Evolutionary conservation across 495 filamentous ascomycete species (phyloP).

Genomic region (Pseudoneurospora amorphoporcata): DNA sequence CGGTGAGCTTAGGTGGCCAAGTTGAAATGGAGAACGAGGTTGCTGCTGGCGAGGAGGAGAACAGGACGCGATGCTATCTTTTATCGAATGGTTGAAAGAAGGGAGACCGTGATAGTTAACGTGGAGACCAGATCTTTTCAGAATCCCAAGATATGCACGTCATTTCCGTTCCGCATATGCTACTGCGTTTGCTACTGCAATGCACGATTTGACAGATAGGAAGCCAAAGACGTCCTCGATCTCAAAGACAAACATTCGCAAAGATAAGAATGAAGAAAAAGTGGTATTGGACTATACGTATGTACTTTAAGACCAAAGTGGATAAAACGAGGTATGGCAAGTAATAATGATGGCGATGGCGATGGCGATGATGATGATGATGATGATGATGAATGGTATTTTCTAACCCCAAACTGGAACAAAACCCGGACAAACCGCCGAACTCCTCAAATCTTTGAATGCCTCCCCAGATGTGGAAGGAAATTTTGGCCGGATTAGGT

Average conservation of each 20-base stretch:
- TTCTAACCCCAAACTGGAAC: background rate
- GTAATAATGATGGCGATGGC: background rate
- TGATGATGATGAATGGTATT: background rate
- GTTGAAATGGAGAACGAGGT: background rate
- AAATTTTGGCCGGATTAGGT: background rate
- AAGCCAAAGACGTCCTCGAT: background rate
- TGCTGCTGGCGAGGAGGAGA: background rate
- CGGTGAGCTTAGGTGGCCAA: too few species aligned
- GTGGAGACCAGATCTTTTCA: background rate
- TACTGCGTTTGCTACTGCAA: background rate
- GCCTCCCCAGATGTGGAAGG: background rate
- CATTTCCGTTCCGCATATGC: background rate
- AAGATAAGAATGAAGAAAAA: background rate
- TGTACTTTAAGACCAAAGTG: background rate
- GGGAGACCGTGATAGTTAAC: background rate
- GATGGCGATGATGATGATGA: background rate
- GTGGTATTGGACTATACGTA: background rate
- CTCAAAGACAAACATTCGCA: background rate
- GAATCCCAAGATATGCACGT: background rate
- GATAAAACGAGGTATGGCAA: background rate
- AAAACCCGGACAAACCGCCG: background rate
- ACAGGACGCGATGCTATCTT: background rate
- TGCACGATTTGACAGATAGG: background rate
- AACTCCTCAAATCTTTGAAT: background rate
- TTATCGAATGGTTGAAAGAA: background rate